A percentile compares a stretch with the other conserved stretches of the same genome.
phyloP scores from a whole-genome alignment of 176 grass and related monocot species.

The Pharus latifolius region DNA sequence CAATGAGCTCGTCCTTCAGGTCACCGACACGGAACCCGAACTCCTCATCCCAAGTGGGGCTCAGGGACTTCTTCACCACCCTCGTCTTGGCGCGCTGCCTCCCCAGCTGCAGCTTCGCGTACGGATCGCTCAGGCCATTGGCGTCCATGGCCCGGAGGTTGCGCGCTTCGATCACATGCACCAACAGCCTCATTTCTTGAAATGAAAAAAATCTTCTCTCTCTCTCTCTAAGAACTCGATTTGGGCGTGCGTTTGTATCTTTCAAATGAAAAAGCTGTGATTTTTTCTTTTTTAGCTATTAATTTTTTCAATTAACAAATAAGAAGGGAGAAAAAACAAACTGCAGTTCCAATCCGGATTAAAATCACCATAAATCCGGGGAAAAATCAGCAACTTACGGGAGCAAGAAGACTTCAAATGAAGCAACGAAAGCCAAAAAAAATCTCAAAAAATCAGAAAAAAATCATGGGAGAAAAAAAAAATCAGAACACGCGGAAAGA shows the following conservation, averaged over 20 bases:
- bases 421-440: background rate
- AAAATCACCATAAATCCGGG: background rate
- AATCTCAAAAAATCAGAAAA: background rate
- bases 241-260: background rate
- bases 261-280: background rate
- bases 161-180: slow-evolving; percentile 64
- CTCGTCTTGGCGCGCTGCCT: slow-evolving; percentile 66
- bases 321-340: no score
- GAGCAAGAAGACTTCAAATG: background rate
- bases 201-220: background rate
- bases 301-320: no score
- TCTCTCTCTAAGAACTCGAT: background rate
- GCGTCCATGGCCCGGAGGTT: slow-evolving; percentile 50
- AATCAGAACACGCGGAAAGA: background rate
- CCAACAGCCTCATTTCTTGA: slow-evolving; percentile 59
- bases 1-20: slow-evolving; percentile 57
- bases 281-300: background rate
- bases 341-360: background rate
- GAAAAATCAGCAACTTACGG: background rate
- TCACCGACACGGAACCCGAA: slow-evolving; percentile 72
- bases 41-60: slow-evolving; percentile 79
- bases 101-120: slow-evolving; percentile 65
- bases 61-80: slow-evolving; percentile 40
- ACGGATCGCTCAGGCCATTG: slow-evolving; percentile 50
- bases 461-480: background rate